Evolutionary conservation across 345 rosid species (phyloP).

Genomic region (Eucalyptus globulus): DNA sequence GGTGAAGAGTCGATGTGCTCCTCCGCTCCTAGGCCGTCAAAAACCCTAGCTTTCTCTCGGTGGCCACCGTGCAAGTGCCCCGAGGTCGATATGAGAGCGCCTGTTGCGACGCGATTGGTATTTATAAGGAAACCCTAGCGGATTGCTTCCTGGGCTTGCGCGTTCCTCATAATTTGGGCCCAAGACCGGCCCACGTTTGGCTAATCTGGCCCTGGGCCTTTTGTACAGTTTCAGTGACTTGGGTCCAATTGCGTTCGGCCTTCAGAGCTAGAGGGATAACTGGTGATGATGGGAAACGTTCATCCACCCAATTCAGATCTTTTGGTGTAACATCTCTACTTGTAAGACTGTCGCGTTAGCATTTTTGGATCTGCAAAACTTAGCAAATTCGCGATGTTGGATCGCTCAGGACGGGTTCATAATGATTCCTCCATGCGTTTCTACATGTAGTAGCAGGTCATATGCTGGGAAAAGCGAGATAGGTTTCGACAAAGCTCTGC

Average conservation of each 20-base stretch:
- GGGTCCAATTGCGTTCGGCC: not conserved
- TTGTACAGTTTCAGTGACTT: not conserved
- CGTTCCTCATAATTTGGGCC: not conserved
- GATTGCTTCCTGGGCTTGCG: not conserved
- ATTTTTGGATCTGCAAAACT: not conserved
- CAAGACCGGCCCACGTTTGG: not conserved
- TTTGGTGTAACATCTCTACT: not conserved
- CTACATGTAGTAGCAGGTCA: not conserved
- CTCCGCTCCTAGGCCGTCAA: not conserved
- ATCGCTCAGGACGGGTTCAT: not conserved
- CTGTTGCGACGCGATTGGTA: not conserved
- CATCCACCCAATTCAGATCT: not conserved
- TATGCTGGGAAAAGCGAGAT: not conserved
- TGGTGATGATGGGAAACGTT: not conserved
- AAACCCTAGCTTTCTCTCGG: not conserved
- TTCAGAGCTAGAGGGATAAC: not conserved
- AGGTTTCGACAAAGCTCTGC: not conserved
- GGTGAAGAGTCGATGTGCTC: not conserved
- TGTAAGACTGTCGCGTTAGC: not conserved
- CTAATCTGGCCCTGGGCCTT: not conserved
- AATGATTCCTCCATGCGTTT: not conserved
- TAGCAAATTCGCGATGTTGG: fast-evolving
- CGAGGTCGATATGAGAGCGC: not conserved
- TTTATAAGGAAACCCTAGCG: not conserved
- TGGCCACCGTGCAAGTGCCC: not conserved